phyloP scores from a whole-genome alignment of 2,329 filamentous ascomycete species.

The Colletotrichum sp. region DNA sequence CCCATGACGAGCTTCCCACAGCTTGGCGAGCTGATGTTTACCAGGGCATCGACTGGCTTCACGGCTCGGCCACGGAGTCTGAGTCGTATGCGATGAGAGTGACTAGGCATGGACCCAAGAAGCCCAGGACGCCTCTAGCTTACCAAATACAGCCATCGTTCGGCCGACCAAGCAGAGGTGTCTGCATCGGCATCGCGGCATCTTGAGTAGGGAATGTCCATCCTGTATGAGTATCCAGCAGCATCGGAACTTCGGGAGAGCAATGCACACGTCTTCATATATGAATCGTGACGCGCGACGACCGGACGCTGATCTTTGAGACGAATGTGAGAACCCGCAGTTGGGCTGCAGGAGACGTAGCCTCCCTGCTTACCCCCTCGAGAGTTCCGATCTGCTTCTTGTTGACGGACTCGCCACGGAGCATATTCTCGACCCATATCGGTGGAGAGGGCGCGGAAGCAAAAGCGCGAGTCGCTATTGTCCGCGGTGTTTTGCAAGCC shows the following conservation, averaged over 20 bases:
- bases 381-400: background rate
- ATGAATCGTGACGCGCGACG: background rate
- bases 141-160: background rate
- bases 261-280: background rate
- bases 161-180: background rate
- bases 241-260: background rate
- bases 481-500: slow-evolving; percentile 12
- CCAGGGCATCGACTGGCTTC: background rate
- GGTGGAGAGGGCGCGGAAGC: background rate
- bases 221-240: background rate
- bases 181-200: background rate
- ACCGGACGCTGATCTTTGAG: background rate
- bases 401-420: background rate
- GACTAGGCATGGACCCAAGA: background rate
- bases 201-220: background rate
- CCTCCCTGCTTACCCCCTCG: background rate
- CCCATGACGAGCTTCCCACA: background rate
- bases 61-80: background rate
- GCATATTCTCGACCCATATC: background rate
- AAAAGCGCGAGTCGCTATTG: background rate
- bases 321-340: background rate
- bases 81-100: background rate
- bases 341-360: background rate
- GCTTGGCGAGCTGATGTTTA: background rate
- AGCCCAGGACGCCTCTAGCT: background rate